Evolutionary conservation across 441 rosid genomes (phyloP).

Genomic region (Iberis amara): DNA sequence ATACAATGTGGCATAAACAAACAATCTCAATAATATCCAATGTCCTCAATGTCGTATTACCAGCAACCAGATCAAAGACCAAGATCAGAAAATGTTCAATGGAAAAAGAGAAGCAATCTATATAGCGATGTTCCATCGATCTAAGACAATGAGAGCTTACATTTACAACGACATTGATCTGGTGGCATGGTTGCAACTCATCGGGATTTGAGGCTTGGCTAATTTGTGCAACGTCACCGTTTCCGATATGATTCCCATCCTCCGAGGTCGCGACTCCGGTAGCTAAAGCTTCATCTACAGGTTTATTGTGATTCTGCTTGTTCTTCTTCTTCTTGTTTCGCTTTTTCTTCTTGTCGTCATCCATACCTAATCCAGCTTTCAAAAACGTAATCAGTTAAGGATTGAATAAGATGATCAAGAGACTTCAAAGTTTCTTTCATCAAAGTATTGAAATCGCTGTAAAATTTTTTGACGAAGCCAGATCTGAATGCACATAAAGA

Average conservation of each 20-base stretch:
- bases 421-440: not conserved
- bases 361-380: conserved; percentile 32
- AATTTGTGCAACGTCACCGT: conserved; percentile 20
- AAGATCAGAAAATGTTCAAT: not conserved
- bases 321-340: conserved; percentile 57
- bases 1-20: not conserved
- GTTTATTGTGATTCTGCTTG: conserved; percentile 30
- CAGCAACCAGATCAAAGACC: not conserved
- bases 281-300: conserved; percentile 31
- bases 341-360: conserved; percentile 54
- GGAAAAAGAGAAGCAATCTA: not conserved
- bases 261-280: conserved; percentile 15
- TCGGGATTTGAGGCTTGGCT: conserved; percentile 15
- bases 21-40: not conserved
- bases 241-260: conserved; percentile 26
- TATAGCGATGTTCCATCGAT: conserved; percentile 4
- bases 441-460: conserved; percentile 5
- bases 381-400: not conserved
- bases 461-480: not conserved
- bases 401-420: not conserved
- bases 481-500: conserved; percentile 23
- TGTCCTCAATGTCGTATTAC: too few species aligned
- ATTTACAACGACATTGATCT: conserved; percentile 30
- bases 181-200: conserved; percentile 29
- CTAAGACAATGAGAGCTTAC: conserved; percentile 31